phyloP scores from a whole-genome alignment of 2,329 filamentous ascomycete species.

The Graphilbum fragrans region DNA sequence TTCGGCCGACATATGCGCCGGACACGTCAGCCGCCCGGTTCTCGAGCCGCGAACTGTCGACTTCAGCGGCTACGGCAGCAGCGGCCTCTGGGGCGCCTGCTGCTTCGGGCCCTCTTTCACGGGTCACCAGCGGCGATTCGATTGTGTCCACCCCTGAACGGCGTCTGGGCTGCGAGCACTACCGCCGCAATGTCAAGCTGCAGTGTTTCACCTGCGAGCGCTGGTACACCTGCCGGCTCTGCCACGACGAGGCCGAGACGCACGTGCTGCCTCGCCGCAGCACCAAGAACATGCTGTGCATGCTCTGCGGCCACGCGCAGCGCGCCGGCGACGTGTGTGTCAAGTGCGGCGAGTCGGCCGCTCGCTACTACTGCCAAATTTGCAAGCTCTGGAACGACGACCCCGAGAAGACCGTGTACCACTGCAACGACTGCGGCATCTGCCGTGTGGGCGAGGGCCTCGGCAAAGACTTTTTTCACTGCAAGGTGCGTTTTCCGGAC shows the following conservation, averaged over 20 bases:
- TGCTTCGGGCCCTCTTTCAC: background rate
- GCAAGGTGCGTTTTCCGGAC: slow-evolving; percentile 84
- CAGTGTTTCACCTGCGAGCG: slow-evolving; percentile 81
- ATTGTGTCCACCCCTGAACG: no score
- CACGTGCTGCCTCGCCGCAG: slow-evolving; percentile 69
- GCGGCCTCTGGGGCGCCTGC: background rate
- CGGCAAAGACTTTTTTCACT: slow-evolving; percentile 96
- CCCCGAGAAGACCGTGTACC: slow-evolving; percentile 81
- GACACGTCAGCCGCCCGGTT: slow-evolving; percentile 14
- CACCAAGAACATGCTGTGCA: slow-evolving; percentile 94
- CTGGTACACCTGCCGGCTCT: slow-evolving; percentile 94
- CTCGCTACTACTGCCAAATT: slow-evolving; percentile 84
- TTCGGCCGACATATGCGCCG: slow-evolving; percentile 53
- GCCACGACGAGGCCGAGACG: slow-evolving; percentile 74
- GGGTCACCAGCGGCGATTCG: no score
- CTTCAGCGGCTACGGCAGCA: background rate
- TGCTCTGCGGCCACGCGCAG: slow-evolving; percentile 83
- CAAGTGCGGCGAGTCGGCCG: slow-evolving; percentile 63
- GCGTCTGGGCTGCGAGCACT: slow-evolving; percentile 75
- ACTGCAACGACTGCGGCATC: slow-evolving; percentile 92
- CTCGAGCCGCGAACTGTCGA: background rate
- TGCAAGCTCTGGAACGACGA: slow-evolving; percentile 98
- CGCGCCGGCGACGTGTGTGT: slow-evolving; percentile 66
- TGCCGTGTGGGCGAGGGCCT: slow-evolving; percentile 83
- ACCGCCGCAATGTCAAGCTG: slow-evolving; percentile 89